A percentile compares a stretch with the other conserved stretches of the same genome.
phyloP scores from a whole-genome alignment of 2,329 filamentous ascomycete genomes.

The Botrytis porri region DNA sequence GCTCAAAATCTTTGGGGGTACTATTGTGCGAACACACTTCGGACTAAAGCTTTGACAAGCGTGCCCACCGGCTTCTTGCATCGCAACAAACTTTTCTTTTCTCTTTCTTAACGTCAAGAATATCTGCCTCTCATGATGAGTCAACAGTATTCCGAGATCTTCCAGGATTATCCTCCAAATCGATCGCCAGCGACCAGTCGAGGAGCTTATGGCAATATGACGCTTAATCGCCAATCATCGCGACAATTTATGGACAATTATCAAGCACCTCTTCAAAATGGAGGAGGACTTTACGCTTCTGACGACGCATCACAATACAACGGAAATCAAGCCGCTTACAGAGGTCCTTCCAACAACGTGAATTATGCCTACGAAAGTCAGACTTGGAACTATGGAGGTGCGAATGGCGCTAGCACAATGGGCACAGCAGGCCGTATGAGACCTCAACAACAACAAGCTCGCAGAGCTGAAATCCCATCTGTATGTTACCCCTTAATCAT shows the following conservation, averaged over 20 bases:
- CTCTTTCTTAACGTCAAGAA: slow-evolving; percentile 16
- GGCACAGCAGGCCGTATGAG: slow-evolving; percentile 60
- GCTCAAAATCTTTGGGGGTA: background rate
- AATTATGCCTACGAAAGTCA: slow-evolving; percentile 68
- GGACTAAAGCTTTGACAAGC: slow-evolving; percentile 29
- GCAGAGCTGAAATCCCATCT: slow-evolving; percentile 61
- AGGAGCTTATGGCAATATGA: slow-evolving; percentile 58
- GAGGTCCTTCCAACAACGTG: slow-evolving; percentile 27
- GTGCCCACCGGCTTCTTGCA: slow-evolving; percentile 39
- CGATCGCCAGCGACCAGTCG: slow-evolving; percentile 75
- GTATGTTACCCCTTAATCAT: slow-evolving; percentile 55
- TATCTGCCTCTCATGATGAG: slow-evolving; percentile 42
- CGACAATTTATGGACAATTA: slow-evolving; percentile 71
- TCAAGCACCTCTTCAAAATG: slow-evolving; percentile 44
- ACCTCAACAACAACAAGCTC: slow-evolving; percentile 43
- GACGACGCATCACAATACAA: slow-evolving; percentile 61
- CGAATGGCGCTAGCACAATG: slow-evolving; percentile 59
- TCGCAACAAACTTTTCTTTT: slow-evolving; percentile 28
- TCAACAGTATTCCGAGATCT: slow-evolving; percentile 63
- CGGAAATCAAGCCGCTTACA: slow-evolving; percentile 38
- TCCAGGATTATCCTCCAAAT: slow-evolving; percentile 67
- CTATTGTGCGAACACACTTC: slow-evolving; percentile 25
- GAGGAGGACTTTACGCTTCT: slow-evolving; percentile 60
- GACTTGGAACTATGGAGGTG: slow-evolving; percentile 71
- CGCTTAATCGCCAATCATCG: slow-evolving; percentile 68